Evolutionary conservation across 2,329 filamentous ascomycete species (phyloP), one percentile per base, ranked within the genome.

Genomic region (Monilinia vaccinii-corymbosi): DNA sequence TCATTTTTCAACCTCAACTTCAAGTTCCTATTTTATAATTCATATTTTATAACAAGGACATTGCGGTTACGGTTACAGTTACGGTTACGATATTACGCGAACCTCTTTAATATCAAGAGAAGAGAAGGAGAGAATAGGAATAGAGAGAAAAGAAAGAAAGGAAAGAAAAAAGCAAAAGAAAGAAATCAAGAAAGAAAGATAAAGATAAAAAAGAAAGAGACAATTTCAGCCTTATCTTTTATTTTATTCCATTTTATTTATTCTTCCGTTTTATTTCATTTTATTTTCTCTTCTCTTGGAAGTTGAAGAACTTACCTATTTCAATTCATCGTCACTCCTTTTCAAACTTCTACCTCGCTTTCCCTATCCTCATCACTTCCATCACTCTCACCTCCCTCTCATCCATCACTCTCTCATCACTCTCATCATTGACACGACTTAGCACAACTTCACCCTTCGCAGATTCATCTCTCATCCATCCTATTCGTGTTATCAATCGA

Each of bases 171-270:
- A 23, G 21, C 13, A 10, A 45, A 23, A 45, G 42, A 45, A 13
- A 10, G 13, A 10, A 23, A 14, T n/a, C n/a, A 14, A 8, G 11
- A 23, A 13, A 45, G 10, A 45, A 10, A 36, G n/a, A n/a, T n/a
- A n/a, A n/a, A n/a, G n/a, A n/a, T n/a, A 23, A 10, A 23, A 14
- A 14, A 8, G 11, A 23, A 13, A 45, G 10, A 45, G 6, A 36
- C 28, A 48, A 13, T 59, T 59, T 59, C 57, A 59, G 48, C 56
- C 56, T 59, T 44, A 21, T 50, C 21, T 55, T 34, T 21, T 55
- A 28, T 28, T 28, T 28, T 28, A 28, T 28, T 28, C 3, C 3
- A 28, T 28, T 28, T 28, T 28, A 28, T 28, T 28, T 28, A 3
- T 28, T 28, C 3, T 28, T 28, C 6, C 25, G 6, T 28, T 28